Percentiles rank a stretch among this genome's conserved stretches.
phyloP scores from a whole-genome alignment of 768 basidiomycete genomes.

The Gymnopilus junonius region DNA sequence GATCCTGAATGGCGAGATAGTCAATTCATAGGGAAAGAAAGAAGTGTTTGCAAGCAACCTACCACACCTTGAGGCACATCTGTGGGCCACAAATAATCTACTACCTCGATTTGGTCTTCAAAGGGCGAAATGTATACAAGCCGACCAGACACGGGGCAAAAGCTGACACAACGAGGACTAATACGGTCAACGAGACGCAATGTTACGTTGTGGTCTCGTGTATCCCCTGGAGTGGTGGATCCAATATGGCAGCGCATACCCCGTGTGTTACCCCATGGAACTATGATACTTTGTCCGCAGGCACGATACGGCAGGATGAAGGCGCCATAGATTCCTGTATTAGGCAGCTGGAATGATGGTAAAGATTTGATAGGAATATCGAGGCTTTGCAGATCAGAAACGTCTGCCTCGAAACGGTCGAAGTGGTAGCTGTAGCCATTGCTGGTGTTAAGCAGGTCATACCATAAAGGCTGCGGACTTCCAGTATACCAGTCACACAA shows the following conservation, averaged over 20 bases:
- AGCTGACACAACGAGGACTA: not conserved
- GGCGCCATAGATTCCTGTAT: not conserved
- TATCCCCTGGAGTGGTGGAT: not conserved
- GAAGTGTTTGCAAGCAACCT: not conserved
- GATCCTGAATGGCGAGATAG: not conserved
- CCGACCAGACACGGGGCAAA: slow-evolving; percentile 16
- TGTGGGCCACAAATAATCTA: slow-evolving; percentile 10
- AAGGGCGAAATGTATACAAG: not conserved
- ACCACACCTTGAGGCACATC: slow-evolving; percentile 16
- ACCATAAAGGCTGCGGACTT: slow-evolving; percentile 19
- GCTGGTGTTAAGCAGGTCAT: slow-evolving; percentile 4
- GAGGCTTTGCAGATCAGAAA: not conserved
- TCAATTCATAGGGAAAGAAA: not conserved
- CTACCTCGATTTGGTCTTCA: slow-evolving; percentile 2
- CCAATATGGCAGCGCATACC: slow-evolving; percentile 12
- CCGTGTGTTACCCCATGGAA: not conserved
- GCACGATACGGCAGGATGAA: slow-evolving; percentile 11
- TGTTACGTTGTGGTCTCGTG: not conserved
- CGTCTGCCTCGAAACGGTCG: not conserved
- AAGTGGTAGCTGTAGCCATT: not conserved
- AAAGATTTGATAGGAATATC: not conserved
- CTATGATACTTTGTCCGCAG: slow-evolving; percentile 4
- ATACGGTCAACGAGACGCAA: not conserved
- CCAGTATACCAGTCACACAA: slow-evolving; percentile 21
- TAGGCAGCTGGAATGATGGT: not conserved